phyloP scores from a whole-genome alignment of 345 rosid species.

The Aquilaria yunnanensis region DNA sequence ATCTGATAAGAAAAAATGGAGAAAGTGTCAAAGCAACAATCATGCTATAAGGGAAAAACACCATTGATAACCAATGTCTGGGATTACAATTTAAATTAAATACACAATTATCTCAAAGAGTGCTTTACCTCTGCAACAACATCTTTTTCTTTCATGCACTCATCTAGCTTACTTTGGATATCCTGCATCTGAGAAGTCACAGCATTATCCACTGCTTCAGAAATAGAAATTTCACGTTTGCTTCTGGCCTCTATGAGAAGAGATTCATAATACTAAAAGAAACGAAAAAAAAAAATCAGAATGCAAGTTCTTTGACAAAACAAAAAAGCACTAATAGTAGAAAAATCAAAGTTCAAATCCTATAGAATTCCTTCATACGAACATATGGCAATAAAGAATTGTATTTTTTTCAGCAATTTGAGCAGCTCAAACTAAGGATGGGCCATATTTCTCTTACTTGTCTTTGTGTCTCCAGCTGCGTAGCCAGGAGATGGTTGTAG shows the following conservation, averaged over 20 bases:
- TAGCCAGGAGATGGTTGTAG: constrained; percentile 83
- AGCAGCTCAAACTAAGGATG: background rate
- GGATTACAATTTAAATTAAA: background rate
- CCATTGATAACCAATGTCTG: background rate
- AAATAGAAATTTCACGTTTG: constrained; percentile 47
- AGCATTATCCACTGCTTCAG: constrained; percentile 64
- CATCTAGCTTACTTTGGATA: constrained; percentile 57
- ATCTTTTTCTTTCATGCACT: constrained; percentile 53
- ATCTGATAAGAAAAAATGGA: constrained; percentile 25
- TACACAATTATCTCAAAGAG: background rate
- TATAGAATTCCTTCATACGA: constrained; percentile 5
- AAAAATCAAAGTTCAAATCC: background rate
- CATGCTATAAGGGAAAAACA: too few species aligned
- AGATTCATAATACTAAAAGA: constrained; percentile 67
- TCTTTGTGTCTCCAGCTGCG: constrained; percentile 72
- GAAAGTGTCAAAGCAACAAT: constrained; percentile 2
- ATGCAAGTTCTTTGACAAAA: background rate
- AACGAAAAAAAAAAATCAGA: constrained; percentile 1
- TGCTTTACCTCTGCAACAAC: constrained; percentile 52
- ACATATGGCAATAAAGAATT: background rate
- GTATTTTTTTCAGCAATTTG: too few species aligned
- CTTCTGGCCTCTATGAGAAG: constrained; percentile 67
- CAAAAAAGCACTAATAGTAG: background rate
- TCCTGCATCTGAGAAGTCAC: constrained; percentile 51
- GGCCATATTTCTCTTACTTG: constrained; percentile 42